These are phyloP conservation scores for Acidomyces sp. DNA, from an alignment of 495 filamentous ascomycete genomes.

Conservation along the genomic window DNA sequence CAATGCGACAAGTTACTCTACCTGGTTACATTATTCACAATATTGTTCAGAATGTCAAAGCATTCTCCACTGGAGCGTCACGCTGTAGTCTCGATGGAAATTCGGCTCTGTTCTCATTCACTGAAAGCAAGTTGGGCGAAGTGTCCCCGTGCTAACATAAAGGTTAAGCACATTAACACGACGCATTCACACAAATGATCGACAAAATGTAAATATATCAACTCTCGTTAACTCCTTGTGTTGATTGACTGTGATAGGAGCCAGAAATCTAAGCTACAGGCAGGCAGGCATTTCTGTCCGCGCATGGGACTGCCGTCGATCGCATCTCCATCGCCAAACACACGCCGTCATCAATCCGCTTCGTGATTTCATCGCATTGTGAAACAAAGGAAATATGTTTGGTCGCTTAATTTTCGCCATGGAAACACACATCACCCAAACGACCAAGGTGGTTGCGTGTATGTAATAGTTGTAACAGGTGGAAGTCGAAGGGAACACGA, in stretches of 20 bases:
- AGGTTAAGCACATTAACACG: no score
- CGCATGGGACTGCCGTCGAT: neutral
- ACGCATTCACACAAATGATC: no score
- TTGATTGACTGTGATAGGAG: conserved; percentile 2
- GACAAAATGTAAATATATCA: no score
- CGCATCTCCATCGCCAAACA: conserved; percentile 5
- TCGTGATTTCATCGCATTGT: conserved; percentile 11
- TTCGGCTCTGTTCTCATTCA: no score
- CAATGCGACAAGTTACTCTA: no score
- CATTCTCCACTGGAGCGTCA: no score
- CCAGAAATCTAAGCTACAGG: conserved; percentile 16
- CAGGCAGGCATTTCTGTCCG: conserved; percentile 6
- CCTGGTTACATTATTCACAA: no score
- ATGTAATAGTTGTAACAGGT: conserved; percentile 1
- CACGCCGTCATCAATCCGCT: conserved; percentile 6
- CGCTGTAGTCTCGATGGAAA: no score
- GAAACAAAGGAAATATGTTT: conserved; percentile 1
- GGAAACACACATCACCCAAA: conserved; percentile 5
- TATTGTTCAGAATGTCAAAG: no score
- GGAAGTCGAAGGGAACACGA: neutral
- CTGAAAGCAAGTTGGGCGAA: no score
- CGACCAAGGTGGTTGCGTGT: conserved; percentile 2
- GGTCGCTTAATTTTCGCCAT: neutral
- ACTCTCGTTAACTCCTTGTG: no score
- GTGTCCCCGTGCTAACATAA: no score